A percentile compares a stretch with the other conserved stretches of the same genome.
phyloP scores from a whole-genome alignment of 202 grass and related monocot genomes.

The Hordeum pubiflorum region DNA sequence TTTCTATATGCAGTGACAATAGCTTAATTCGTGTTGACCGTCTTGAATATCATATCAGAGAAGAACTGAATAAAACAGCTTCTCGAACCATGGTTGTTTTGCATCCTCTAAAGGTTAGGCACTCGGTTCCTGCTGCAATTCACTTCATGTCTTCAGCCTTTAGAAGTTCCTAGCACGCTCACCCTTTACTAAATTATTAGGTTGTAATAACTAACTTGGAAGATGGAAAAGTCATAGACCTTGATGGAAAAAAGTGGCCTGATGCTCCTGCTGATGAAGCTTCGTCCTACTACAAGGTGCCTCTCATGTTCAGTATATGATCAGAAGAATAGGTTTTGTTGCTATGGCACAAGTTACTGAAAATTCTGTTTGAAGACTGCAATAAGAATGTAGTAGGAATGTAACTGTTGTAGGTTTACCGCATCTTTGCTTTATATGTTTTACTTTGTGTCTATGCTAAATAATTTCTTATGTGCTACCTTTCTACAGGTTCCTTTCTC shows the following conservation, averaged over 20 bases:
- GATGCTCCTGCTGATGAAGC: slow-evolving; percentile 67
- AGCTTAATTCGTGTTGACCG: slow-evolving; percentile 71
- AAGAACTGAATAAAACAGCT: slow-evolving; percentile 89
- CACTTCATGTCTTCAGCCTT: neutral
- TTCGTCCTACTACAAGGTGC: slow-evolving; percentile 78
- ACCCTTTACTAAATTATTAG: slow-evolving; percentile 31
- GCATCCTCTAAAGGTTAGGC: slow-evolving; percentile 74
- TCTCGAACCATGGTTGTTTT: slow-evolving; percentile 70
- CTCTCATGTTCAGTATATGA: slow-evolving; percentile 7
- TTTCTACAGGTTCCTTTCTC: slow-evolving; percentile 64
- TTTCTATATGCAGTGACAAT: slow-evolving; percentile 67
- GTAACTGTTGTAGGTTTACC: neutral
- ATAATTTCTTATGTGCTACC: neutral
- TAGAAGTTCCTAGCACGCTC: slow-evolving; percentile 3
- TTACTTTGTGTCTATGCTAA: neutral
- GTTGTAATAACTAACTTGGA: slow-evolving; percentile 94
- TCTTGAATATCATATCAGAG: slow-evolving; percentile 86
- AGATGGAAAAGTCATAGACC: slow-evolving; percentile 52
- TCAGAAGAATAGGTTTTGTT: slow-evolving; percentile 9
- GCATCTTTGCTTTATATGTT: neutral
- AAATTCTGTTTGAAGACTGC: neutral
- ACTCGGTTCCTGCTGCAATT: slow-evolving; percentile 3
- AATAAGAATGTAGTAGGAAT: neutral
- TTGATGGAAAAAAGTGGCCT: slow-evolving; percentile 92
- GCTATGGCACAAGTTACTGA: slow-evolving; percentile 1